Percentiles rank a stretch among this genome's conserved stretches.
Conservation (phyloP, 306 rosid species). For the Echinosophora koreensis region DNA sequence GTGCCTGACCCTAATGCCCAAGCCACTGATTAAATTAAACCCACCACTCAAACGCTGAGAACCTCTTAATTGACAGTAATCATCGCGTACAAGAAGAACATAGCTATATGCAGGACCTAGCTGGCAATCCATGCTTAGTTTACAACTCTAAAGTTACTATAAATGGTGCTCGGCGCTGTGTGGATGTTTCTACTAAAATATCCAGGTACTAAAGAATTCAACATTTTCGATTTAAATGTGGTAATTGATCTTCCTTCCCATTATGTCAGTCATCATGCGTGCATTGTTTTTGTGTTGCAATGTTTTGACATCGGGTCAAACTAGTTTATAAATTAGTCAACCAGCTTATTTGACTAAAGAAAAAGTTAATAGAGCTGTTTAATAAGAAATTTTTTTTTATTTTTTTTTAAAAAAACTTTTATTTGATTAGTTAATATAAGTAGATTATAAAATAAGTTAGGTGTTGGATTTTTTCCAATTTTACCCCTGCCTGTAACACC, state of each 20-base stretch:
- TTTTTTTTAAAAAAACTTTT: no score
- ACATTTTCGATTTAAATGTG: conserved; percentile 4
- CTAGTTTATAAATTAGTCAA: no score
- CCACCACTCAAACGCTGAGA: neutral
- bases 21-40: conserved; percentile 36
- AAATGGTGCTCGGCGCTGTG: neutral
- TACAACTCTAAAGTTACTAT: neutral
- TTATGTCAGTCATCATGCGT: neutral
- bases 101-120: neutral
- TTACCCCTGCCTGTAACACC: no score
- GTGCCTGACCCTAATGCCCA: conserved; percentile 22
- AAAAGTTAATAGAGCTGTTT: no score
- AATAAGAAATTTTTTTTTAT: no score
- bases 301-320: neutral
- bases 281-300: neutral
- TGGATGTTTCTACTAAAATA: conserved; percentile 34
- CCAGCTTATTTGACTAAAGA: no score
- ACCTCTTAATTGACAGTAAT: neutral
- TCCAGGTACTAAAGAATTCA: neutral
- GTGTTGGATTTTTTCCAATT: no score
- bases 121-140: neutral
- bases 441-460: no score
- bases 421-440: no score
- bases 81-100: neutral
- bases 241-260: neutral